Conservation (phyloP, 2,329 filamentous ascomycete species). For the Xylariaceae sp. region DNA sequence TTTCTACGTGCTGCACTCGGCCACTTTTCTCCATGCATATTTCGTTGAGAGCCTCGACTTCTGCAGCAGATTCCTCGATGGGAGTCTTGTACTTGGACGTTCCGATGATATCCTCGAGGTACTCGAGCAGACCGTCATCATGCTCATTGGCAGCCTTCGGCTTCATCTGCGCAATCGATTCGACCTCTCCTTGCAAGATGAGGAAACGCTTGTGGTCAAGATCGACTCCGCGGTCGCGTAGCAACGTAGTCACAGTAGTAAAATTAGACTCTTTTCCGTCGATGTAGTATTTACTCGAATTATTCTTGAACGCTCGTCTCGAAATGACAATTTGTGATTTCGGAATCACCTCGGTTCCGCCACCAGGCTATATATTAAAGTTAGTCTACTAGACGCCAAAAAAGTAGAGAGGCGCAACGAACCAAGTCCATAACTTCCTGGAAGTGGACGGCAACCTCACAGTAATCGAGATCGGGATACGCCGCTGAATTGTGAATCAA, state of each 20-base stretch:
- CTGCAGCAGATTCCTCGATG: conserved; percentile 85
- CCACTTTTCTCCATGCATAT: conserved; percentile 91
- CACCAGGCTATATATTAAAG: conserved; percentile 52
- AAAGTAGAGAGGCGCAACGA: conserved; percentile 22
- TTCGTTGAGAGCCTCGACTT: conserved; percentile 90
- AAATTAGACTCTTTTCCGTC: conserved; percentile 86
- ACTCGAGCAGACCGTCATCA: conserved; percentile 92
- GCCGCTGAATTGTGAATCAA: conserved; percentile 95
- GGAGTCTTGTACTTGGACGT: conserved; percentile 97
- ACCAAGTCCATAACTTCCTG: conserved; percentile 86
- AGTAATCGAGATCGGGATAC: conserved; percentile 77
- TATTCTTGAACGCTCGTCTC: conserved; percentile 92
- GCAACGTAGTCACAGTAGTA: conserved; percentile 79
- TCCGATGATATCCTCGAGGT: conserved; percentile 96
- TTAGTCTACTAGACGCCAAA: conserved; percentile 24
- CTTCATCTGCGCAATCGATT: conserved; percentile 99
- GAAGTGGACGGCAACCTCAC: conserved; percentile 95
- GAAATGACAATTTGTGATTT: conserved; percentile 84
- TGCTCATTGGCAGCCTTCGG: conserved; percentile 91
- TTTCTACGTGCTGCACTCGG: conserved; percentile 95
- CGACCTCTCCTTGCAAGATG: conserved; percentile 94
- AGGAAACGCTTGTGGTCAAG: conserved; percentile 97
- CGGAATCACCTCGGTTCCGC: conserved; percentile 70
- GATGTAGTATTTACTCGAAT: conserved; percentile 97
- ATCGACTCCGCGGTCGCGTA: conserved; percentile 85